phyloP scores from a whole-genome alignment of 2,329 filamentous ascomycete species.

The Colletotrichum sidae region DNA sequence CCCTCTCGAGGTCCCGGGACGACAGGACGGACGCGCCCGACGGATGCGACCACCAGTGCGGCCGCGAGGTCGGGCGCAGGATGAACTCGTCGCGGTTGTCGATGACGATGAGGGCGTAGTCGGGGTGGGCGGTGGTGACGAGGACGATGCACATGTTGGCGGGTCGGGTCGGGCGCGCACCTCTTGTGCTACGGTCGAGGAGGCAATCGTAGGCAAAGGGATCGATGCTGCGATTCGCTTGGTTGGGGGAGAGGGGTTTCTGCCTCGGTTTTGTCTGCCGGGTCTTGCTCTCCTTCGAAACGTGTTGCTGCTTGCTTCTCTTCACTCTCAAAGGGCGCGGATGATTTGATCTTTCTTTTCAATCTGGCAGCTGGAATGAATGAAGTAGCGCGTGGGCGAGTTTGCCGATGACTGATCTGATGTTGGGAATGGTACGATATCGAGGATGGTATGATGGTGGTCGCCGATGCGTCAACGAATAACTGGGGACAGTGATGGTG shows the following conservation, averaged over 20 bases:
- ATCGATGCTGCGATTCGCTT: not conserved
- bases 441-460: not conserved
- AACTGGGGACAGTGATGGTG: no score
- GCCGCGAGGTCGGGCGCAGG: conserved; percentile 71
- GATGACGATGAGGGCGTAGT: conserved; percentile 79
- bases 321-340: no score
- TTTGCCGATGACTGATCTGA: conserved; percentile 13
- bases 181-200: no score
- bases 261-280: not conserved
- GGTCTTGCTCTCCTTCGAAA: no score
- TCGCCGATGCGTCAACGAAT: conserved; percentile 3
- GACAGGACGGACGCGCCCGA: conserved; percentile 64
- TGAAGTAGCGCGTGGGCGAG: conserved; percentile 11
- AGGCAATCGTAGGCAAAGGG: no score
- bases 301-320: no score
- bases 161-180: no score
- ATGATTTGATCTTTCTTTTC: not conserved
- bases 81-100: conserved; percentile 84
- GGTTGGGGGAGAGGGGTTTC: not conserved
- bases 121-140: conserved; percentile 79
- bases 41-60: conserved; percentile 71
- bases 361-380: conserved; percentile 13
- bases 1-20: conserved; percentile 70
- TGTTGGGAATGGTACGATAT: not conserved
- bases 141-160: conserved; percentile 79